Percentiles rank a stretch among this genome's conserved stretches.
Conservation (phyloP, 768 basidiomycete genomes). For the Termitomyces sp. region DNA sequence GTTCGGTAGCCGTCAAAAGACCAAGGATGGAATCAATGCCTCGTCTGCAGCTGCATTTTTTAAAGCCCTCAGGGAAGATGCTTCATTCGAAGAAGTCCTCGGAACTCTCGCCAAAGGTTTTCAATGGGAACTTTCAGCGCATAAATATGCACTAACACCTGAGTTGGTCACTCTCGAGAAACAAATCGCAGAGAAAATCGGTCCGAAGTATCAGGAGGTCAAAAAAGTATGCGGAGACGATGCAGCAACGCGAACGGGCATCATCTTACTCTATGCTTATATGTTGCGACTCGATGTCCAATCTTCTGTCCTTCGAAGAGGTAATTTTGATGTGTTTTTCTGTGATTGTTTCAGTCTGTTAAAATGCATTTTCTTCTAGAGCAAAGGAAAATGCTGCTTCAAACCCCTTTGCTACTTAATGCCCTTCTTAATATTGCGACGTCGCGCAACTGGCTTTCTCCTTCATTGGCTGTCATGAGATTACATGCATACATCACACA, state of each 20-base stretch:
- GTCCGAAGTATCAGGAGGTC: slow-evolving; percentile 50
- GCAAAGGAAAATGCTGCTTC: slow-evolving; percentile 64
- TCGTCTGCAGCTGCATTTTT: slow-evolving; percentile 84
- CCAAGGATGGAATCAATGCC: slow-evolving; percentile 86
- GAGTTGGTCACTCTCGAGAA: slow-evolving; percentile 47
- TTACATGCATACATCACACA: slow-evolving; percentile 82
- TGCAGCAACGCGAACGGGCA: slow-evolving; percentile 42
- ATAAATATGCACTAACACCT: slow-evolving; percentile 22
- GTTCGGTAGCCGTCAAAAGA: slow-evolving; percentile 86
- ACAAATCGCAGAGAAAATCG: slow-evolving; percentile 40
- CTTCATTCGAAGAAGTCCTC: slow-evolving; percentile 66
- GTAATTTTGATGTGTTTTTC: slow-evolving; percentile 36
- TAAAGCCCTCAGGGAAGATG: slow-evolving; percentile 78
- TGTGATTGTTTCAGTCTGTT: neutral
- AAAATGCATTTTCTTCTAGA: slow-evolving; percentile 33
- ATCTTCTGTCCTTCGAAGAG: slow-evolving; percentile 49
- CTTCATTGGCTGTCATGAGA: slow-evolving; percentile 73
- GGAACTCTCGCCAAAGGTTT: slow-evolving; percentile 63
- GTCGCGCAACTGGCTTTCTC: slow-evolving; percentile 84
- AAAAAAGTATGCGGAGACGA: slow-evolving; percentile 33
- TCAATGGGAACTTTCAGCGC: slow-evolving; percentile 44
- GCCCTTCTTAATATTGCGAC: slow-evolving; percentile 79
- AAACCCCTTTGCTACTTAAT: slow-evolving; percentile 65
- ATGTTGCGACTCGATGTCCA: slow-evolving; percentile 62
- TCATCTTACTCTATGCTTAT: slow-evolving; percentile 81